A percentile compares a stretch with the other conserved stretches of the same genome.
phyloP scores from a whole-genome alignment of 2,329 filamentous ascomycete species.

The Aspergillus novofumigatus region DNA sequence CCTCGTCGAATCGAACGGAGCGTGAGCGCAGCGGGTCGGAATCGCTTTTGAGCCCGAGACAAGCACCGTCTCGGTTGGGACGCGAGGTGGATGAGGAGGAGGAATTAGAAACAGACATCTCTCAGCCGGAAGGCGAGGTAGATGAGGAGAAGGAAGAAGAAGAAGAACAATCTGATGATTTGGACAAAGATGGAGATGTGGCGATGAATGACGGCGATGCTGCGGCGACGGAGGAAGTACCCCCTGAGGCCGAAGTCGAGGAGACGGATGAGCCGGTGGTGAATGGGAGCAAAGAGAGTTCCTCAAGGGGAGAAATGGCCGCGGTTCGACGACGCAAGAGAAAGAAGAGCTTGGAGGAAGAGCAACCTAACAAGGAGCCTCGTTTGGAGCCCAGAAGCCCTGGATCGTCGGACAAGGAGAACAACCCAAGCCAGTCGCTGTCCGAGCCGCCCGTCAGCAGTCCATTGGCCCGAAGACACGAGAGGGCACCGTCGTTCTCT shows the following conservation, averaged over 20 bases:
- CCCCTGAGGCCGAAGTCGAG: background rate
- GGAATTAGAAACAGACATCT: background rate
- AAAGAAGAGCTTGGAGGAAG: slow-evolving; percentile 20
- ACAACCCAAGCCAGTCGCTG: background rate
- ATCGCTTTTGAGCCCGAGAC: background rate
- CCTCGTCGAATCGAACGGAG: background rate
- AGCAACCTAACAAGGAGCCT: slow-evolving; percentile 21
- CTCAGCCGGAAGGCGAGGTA: background rate
- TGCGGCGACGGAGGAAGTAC: background rate
- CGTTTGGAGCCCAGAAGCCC: slow-evolving; percentile 16
- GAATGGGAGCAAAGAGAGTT: background rate
- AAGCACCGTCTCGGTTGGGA: slow-evolving; percentile 1
- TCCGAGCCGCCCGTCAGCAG: slow-evolving; percentile 8
- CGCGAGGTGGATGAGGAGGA: background rate
- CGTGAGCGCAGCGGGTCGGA: background rate
- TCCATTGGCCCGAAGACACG: slow-evolving; percentile 12
- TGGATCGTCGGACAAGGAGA: background rate
- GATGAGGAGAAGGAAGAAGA: background rate
- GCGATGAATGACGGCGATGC: slow-evolving; percentile 11
- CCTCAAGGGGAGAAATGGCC: no score
- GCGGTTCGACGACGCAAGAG: slow-evolving; percentile 20
- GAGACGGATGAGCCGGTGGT: background rate
- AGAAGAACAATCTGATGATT: background rate
- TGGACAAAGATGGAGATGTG: slow-evolving; percentile 13
- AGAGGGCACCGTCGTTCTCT: slow-evolving; percentile 19